Percentiles rank a stretch among this genome's conserved stretches.
Conservation (phyloP, 371 early-diverging fungal species). For the Mortierella sp. region DNA sequence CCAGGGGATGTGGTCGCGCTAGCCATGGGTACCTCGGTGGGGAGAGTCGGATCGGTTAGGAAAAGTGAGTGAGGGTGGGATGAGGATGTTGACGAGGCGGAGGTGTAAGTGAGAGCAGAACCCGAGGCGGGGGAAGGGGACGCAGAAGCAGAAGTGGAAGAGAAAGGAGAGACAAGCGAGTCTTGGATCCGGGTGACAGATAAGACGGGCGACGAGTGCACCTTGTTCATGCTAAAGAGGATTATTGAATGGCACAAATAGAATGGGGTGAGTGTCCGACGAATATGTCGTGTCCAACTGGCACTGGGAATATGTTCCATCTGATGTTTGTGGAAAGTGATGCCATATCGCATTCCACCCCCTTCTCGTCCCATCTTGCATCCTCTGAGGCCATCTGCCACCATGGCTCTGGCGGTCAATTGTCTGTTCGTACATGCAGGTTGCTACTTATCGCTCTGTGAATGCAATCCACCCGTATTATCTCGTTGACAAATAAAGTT, state of each 20-base stretch:
- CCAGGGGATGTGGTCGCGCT: not conserved
- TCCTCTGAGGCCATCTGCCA: too few relatives aligned
- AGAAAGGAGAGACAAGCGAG: not conserved
- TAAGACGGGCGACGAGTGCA: not conserved
- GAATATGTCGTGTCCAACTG: too few relatives aligned
- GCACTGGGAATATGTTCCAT: too few relatives aligned
- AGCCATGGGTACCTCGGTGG: not conserved
- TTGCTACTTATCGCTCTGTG: too few relatives aligned
- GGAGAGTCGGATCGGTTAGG: not conserved
- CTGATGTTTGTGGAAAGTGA: not conserved
- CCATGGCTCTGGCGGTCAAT: too few relatives aligned
- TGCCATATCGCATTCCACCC: not conserved
- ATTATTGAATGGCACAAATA: not conserved
- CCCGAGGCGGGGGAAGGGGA: conserved; percentile 4
- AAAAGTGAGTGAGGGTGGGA: conserved; percentile 3
- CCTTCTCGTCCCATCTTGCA: too few relatives aligned
- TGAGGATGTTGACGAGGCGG: not conserved
- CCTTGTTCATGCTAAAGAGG: conserved; percentile 6
- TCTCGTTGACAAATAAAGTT: conserved; percentile 11
- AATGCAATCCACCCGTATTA: too few relatives aligned
- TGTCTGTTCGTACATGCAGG: too few relatives aligned
- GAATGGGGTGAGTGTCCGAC: too few relatives aligned
- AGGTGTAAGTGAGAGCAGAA: not conserved
- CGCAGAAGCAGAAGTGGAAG: conserved; percentile 1
- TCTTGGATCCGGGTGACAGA: conserved; percentile 1